phyloP scores from a whole-genome alignment of 352 stramenopile species.

The Globisporangium viniferum region DNA sequence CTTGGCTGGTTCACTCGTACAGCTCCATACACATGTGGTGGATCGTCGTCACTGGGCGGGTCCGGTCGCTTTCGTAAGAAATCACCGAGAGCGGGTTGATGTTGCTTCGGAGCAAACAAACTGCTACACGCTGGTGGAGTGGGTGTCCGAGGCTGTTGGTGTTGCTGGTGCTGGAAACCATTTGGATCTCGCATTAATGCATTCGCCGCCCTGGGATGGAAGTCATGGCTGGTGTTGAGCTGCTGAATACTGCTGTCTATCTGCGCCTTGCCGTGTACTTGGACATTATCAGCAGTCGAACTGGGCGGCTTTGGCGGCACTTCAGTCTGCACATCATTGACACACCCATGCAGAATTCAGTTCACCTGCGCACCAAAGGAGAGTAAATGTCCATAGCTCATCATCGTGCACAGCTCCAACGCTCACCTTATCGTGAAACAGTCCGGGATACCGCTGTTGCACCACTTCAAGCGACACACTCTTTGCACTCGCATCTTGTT shows the following conservation, averaged over 20 bases:
- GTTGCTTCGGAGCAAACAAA: constrained; percentile 10
- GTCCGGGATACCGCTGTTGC: constrained; percentile 32
- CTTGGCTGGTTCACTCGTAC: constrained; percentile 10
- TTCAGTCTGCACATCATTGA: constrained; percentile 4
- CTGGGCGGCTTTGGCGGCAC: not conserved
- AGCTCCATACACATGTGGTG: constrained; percentile 1
- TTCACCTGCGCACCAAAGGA: not conserved
- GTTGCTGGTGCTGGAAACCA: not conserved
- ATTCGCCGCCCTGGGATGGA: not conserved
- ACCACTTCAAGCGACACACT: constrained; percentile 34
- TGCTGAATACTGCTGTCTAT: not conserved
- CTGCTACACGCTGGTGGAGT: not conserved
- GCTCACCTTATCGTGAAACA: constrained; percentile 39
- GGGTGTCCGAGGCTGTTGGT: not conserved
- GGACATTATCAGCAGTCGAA: no score
- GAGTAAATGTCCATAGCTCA: not conserved
- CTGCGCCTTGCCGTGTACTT: not conserved
- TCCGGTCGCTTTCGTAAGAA: constrained; percentile 35
- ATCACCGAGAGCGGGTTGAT: constrained; percentile 26
- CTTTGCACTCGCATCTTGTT: constrained; percentile 17
- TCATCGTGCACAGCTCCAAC: not conserved
- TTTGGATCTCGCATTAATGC: not conserved
- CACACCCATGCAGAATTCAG: not conserved
- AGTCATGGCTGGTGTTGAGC: not conserved
- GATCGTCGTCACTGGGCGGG: constrained; percentile 13